These are phyloP conservation scores for Dryas alaskensis DNA, from an alignment of 306 rosid species.

Conservation along the genomic window DNA sequence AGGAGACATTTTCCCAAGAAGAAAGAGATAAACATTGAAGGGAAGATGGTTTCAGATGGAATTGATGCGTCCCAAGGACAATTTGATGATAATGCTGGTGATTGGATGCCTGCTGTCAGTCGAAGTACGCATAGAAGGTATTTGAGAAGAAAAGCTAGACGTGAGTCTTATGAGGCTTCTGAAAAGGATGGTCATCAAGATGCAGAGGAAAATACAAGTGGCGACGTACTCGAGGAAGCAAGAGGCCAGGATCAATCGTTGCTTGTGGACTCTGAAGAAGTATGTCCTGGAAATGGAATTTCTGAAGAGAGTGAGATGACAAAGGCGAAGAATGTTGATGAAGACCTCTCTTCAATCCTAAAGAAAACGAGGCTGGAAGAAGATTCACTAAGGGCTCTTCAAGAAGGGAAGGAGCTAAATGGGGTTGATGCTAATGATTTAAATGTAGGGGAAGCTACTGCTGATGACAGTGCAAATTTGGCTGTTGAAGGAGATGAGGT, in stretches of 20 bases:
- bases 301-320: slow-evolving; percentile 33
- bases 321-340: slow-evolving; percentile 39
- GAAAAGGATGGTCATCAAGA: slow-evolving; percentile 45
- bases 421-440: slow-evolving; percentile 21
- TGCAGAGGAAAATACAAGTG: slow-evolving; percentile 32
- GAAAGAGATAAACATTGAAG: slow-evolving; percentile 66
- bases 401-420: slow-evolving; percentile 28
- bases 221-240: slow-evolving; percentile 30
- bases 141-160: slow-evolving; percentile 78
- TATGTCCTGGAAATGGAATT: slow-evolving; percentile 23
- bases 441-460: slow-evolving; percentile 17
- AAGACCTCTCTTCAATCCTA: slow-evolving; percentile 41
- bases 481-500: slow-evolving; percentile 33
- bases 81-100: slow-evolving; percentile 54
- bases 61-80: slow-evolving; percentile 82
- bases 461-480: slow-evolving; percentile 19
- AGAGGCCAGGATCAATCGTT: slow-evolving; percentile 29
- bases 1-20: slow-evolving; percentile 53
- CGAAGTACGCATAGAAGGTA: slow-evolving; percentile 84
- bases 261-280: slow-evolving; percentile 30
- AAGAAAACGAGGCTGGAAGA: slow-evolving; percentile 56
- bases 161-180: slow-evolving; percentile 46
- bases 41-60: slow-evolving; percentile 69
- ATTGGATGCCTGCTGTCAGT: slow-evolving; percentile 91
- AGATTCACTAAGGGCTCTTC: slow-evolving; percentile 35